Evolutionary conservation across 129 eudicot genomes (phyloP).

Genomic region (Ambrosia trifida): DNA sequence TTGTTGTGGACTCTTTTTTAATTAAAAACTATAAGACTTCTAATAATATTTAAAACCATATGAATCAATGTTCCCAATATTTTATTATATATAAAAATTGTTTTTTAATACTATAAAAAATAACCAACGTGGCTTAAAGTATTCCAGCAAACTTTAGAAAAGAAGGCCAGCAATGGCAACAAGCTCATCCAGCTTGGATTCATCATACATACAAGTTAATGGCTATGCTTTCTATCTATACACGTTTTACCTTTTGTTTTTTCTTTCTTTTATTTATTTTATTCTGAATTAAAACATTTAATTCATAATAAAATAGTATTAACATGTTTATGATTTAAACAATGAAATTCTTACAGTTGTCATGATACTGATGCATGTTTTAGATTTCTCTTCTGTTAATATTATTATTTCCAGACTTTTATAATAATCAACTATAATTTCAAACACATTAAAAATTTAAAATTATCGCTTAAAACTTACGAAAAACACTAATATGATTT

Average conservation of each 20-base stretch:
- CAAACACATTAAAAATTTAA: background rate
- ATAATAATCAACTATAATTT: background rate
- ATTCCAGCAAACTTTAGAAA: constrained; percentile 27
- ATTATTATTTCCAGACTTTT: background rate
- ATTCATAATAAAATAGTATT: background rate
- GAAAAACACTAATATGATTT: constrained; percentile 18
- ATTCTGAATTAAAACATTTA: background rate
- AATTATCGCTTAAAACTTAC: constrained; percentile 10
- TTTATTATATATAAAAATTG: background rate
- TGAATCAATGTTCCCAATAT: constrained; percentile 19
- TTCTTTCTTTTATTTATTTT: background rate
- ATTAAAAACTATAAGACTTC: background rate
- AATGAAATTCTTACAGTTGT: background rate
- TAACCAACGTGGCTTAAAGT: background rate
- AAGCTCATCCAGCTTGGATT: constrained; percentile 32
- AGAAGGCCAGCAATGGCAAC: constrained; percentile 25
- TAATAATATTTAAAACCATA: background rate
- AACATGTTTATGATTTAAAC: background rate
- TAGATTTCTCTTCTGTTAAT: background rate
- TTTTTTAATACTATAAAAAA: background rate
- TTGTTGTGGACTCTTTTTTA: background rate
- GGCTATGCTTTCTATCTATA: constrained; percentile 10
- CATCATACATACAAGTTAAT: constrained; percentile 26
- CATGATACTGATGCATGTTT: constrained; percentile 3
- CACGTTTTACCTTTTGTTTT: constrained; percentile 1